Conservation (phyloP, 257 asterid species). For the Solanum chiquidenum region DNA sequence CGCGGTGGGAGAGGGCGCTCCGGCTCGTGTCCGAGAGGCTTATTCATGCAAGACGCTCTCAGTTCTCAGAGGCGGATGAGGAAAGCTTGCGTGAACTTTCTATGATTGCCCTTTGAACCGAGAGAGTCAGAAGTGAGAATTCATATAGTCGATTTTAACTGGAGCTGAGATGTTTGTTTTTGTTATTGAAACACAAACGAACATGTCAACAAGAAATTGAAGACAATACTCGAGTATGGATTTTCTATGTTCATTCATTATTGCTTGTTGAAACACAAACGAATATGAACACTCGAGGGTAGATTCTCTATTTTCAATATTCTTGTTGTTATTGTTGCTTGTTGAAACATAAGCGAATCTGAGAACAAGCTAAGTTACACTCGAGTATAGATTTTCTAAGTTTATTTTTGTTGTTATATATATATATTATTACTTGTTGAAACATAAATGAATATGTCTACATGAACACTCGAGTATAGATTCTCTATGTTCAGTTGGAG, state of each 20-base stretch:
- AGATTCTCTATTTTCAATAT: not conserved
- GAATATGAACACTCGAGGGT: not conserved
- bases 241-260: not conserved
- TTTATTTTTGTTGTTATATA: not conserved
- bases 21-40: not conserved
- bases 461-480: not conserved
- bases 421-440: not conserved
- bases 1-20: not conserved
- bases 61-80: not conserved
- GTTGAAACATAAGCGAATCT: not conserved
- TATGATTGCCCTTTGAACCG: slow-evolving; percentile 1
- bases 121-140: not conserved
- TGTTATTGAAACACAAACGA: not conserved
- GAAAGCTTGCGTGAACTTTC: slow-evolving; percentile 3
- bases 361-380: not conserved
- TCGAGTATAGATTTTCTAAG: not conserved
- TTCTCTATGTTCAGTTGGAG: not conserved
- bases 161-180: not conserved
- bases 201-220: not conserved
- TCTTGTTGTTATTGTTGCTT: not conserved
- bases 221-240: not conserved
- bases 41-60: not conserved
- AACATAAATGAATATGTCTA: not conserved
- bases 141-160: not conserved
- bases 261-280: not conserved